Evolutionary conservation across 257 asterid species (phyloP).

Genomic region (Cordia subcordata): DNA sequence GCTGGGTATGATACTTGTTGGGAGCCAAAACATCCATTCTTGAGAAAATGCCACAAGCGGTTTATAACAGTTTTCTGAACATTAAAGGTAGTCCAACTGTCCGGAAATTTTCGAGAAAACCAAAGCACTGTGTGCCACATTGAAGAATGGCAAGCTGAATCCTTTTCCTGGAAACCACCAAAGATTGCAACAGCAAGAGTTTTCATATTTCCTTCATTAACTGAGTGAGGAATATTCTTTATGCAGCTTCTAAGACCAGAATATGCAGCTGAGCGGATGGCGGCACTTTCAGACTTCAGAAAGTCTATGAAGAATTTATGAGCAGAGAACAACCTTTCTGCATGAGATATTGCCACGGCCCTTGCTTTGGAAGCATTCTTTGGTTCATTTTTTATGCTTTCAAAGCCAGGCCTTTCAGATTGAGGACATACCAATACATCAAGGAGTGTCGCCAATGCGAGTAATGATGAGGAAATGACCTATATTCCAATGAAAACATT

Average conservation of each 20-base stretch:
- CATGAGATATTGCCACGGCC: constrained; percentile 54
- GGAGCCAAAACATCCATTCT: constrained; percentile 95
- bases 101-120: constrained; percentile 62
- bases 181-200: constrained; percentile 71
- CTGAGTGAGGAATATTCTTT: constrained; percentile 66
- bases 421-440: constrained; percentile 55
- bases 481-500: constrained; percentile 28
- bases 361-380: constrained; percentile 75
- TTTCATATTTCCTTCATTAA: constrained; percentile 61
- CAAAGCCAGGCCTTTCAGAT: constrained; percentile 52
- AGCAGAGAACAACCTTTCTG: constrained; percentile 57
- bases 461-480: constrained; percentile 85
- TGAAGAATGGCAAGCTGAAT: constrained; percentile 77
- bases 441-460: constrained; percentile 84
- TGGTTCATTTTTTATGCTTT: constrained; percentile 47
- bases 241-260: constrained; percentile 71
- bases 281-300: constrained; percentile 72
- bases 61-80: constrained; percentile 63
- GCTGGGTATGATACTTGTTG: constrained; percentile 92
- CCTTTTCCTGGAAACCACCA: constrained; percentile 87
- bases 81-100: constrained; percentile 69
- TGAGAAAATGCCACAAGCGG: constrained; percentile 76
- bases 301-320: constrained; percentile 71
- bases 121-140: constrained; percentile 86
- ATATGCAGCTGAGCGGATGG: constrained; percentile 81